phyloP scores from a whole-genome alignment of 2,329 filamentous ascomycete genomes.

The Zalaria sp. region DNA sequence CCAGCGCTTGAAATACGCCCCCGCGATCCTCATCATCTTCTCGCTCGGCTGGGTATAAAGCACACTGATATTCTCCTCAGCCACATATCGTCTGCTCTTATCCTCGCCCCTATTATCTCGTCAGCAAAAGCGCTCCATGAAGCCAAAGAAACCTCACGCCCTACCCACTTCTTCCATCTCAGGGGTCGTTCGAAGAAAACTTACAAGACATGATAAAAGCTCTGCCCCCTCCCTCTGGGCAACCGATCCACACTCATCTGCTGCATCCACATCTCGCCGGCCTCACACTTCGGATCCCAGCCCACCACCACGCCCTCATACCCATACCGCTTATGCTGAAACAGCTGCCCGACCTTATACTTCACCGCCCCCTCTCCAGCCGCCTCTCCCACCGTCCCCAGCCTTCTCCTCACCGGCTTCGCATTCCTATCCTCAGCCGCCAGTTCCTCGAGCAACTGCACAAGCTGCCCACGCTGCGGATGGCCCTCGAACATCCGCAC shows the following conservation, averaged over 20 bases:
- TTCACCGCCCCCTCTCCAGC: conserved; percentile 25
- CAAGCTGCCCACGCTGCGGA: conserved; percentile 39
- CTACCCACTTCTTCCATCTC: background rate
- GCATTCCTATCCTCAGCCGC: conserved; percentile 41
- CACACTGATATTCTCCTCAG: conserved; percentile 68
- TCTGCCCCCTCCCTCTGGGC: conserved; percentile 47
- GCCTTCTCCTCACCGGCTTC: conserved; percentile 21
- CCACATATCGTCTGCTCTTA: conserved; percentile 57
- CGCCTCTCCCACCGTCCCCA: conserved; percentile 9
- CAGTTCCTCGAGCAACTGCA: conserved; percentile 41
- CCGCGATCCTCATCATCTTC: conserved; percentile 56
- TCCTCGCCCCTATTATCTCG: conserved; percentile 42
- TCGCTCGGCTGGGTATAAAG: conserved; percentile 37
- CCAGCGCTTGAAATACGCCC: conserved; percentile 81
- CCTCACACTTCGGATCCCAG: conserved; percentile 56
- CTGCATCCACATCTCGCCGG: conserved; percentile 47
- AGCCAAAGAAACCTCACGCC: no score
- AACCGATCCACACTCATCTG: conserved; percentile 49
- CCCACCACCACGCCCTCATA: conserved; percentile 75
- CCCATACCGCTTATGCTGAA: conserved; percentile 65
- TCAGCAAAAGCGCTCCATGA: conserved; percentile 4
- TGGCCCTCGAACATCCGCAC: conserved; percentile 42
- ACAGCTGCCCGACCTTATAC: conserved; percentile 69
- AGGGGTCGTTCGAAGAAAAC: conserved; percentile 23
- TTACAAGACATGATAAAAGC: conserved; percentile 80